Base-by-base conservation (phyloP, 148 eudicot species). In the Pharnaceum exiguum region DNA sequence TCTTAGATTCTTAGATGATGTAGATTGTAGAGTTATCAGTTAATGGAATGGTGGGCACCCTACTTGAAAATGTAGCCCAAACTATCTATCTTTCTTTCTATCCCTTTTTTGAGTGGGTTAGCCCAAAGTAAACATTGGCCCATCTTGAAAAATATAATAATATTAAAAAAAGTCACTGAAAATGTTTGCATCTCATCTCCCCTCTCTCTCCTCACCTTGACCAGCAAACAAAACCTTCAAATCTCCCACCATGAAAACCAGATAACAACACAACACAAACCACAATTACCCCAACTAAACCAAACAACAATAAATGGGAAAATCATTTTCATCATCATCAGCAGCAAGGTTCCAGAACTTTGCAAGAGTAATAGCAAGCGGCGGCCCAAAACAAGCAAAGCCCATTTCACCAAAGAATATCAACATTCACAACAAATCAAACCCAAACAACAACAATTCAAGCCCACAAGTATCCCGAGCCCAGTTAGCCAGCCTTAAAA, bases 301-400 rank as follows among this genome's bases (percentile, higher is more conserved):
- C 51, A 39, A 15, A 38, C 13, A 5, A 7, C 50, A 10, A 18
- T 32, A 36, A 21, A 76, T 76, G 81, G 84, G 78, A 13, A 79
- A 70, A 58, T 56, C 84, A 27, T 51, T 79, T 26, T 78, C 78
- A 28, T 66, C 69, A n/a, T 78, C 78, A 28, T 66, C 69, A n/a
- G 5, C 73, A 7, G 4, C 61, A 52, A 66, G 46, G 10, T 29
- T 79, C 26, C 77, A 63, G 49, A 70, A 73, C 3, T 33, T 76
- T 15, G 48, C 73, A 7, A 33, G 84, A 50, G 42, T 76, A 38
- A 51, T 79, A 10, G 33, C 77, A 47, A 46, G 54, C 26, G 63
- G 16, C 39, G 38, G 45, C 12, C 70, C 82, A 38, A 73, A 65
- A 48, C 55, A 46, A 57, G 54, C 30, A 6, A 75, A 69, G 44